These are phyloP conservation scores for Hypoxylon sp. DNA, from an alignment of 2,329 filamentous ascomycete genomes.

Conservation along the genomic window DNA sequence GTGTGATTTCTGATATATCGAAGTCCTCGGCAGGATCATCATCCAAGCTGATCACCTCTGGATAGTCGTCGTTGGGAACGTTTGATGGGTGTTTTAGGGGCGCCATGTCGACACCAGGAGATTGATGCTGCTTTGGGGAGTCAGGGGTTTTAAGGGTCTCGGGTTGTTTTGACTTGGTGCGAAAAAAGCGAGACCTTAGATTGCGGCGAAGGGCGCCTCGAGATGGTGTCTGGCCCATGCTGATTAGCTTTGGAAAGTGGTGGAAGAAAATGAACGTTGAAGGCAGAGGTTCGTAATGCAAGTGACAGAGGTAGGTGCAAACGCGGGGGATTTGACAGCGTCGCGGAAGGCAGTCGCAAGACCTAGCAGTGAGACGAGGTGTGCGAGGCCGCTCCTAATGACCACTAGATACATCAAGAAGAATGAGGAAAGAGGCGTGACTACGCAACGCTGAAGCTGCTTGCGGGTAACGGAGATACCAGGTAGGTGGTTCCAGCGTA, in stretches of 20 bases:
- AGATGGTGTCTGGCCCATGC: conserved; percentile 14
- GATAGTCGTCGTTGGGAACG: conserved; percentile 7
- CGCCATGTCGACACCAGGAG: conserved; percentile 5
- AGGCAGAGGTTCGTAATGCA: background rate
- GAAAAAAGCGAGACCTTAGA: background rate
- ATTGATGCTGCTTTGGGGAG: background rate
- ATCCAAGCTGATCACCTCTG: background rate
- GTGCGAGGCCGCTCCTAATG: conserved; percentile 4
- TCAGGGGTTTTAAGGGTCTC: background rate
- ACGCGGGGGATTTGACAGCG: background rate
- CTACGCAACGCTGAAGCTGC: background rate
- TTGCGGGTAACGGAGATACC: background rate
- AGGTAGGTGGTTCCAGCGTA: no score
- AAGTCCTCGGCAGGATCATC: background rate
- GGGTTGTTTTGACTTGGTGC: background rate
- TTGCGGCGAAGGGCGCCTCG: background rate
- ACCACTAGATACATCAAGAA: background rate
- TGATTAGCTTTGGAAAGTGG: conserved; percentile 2
- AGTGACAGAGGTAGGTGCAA: background rate
- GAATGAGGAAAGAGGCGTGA: background rate
- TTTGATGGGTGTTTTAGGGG: background rate
- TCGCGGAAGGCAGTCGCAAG: conserved; percentile 4
- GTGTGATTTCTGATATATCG: conserved; percentile 7
- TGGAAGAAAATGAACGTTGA: background rate
- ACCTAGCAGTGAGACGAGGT: background rate